Conservation (phyloP, 768 basidiomycete species). For the Tulasnella sp. region DNA sequence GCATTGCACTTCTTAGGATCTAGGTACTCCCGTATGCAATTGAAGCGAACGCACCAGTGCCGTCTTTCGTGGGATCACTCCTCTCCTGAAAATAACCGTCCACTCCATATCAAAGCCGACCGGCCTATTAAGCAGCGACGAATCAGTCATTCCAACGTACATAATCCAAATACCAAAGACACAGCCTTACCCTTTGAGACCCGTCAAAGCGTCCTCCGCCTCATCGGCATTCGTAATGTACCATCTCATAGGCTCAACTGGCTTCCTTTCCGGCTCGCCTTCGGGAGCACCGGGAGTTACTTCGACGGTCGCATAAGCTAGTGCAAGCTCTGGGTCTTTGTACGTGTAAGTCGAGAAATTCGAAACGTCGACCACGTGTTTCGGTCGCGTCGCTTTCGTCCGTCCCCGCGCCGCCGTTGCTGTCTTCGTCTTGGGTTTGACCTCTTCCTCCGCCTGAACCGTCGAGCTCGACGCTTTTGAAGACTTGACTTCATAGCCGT, state of each 20-base stretch:
- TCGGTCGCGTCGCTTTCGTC: background rate
- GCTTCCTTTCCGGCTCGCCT: background rate
- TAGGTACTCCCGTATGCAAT: no score
- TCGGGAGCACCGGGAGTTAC: background rate
- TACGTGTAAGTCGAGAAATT: background rate
- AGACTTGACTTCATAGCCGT: background rate
- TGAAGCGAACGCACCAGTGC: background rate
- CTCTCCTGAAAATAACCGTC: background rate
- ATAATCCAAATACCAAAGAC: background rate
- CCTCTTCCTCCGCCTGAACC: background rate
- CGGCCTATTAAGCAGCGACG: background rate
- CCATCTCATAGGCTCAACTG: background rate
- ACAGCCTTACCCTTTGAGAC: background rate
- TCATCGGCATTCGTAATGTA: background rate
- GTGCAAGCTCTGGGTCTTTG: background rate
- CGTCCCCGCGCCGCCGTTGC: background rate
- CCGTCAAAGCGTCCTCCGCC: background rate
- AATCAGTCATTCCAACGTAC: background rate
- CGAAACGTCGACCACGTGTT: background rate
- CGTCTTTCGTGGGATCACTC: background rate
- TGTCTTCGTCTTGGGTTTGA: background rate
- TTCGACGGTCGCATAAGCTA: background rate
- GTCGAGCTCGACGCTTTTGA: background rate
- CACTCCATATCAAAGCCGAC: constrained; percentile 13
- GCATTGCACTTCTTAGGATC: background rate